Percentiles rank a stretch among this genome's conserved stretches.
These are phyloP conservation scores for Lizonia empirigonia DNA, from an alignment of 2,329 filamentous ascomycete species.

Conservation along the genomic window DNA sequence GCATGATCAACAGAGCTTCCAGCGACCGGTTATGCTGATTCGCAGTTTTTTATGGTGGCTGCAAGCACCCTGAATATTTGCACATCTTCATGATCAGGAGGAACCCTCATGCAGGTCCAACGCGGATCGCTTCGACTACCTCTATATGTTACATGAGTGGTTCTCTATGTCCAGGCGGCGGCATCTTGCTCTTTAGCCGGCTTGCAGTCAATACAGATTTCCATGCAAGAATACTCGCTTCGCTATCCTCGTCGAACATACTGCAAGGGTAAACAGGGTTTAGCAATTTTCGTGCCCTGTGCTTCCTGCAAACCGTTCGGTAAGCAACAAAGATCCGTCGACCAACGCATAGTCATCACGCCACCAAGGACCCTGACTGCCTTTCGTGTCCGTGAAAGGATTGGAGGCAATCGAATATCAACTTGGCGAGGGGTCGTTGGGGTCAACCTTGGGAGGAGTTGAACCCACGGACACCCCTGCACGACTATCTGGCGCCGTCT, in stretches of 20 bases:
- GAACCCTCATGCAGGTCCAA: conserved; percentile 42
- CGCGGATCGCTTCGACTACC: conserved; percentile 27
- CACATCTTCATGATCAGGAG: conserved; percentile 28
- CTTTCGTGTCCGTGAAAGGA: conserved; percentile 20
- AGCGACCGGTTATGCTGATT: conserved; percentile 26
- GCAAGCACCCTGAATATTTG: conserved; percentile 21
- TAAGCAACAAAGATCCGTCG: conserved; percentile 27
- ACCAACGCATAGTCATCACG: conserved; percentile 28
- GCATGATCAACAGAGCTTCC: conserved; percentile 20
- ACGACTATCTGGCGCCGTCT: conserved; percentile 30
- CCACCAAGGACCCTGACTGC: conserved; percentile 13
- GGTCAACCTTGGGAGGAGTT: conserved; percentile 33
- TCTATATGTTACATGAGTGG: conserved; percentile 3
- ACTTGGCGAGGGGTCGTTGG: conserved; percentile 27
- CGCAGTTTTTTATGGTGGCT: conserved; percentile 35
- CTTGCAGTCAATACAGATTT: conserved; percentile 22
- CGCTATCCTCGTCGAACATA: conserved; percentile 19
- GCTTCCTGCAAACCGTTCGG: conserved; percentile 37
- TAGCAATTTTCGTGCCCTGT: conserved; percentile 27
- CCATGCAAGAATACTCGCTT: conserved; percentile 25
- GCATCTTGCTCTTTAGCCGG: conserved; percentile 34
- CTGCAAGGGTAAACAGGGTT: conserved; percentile 22
- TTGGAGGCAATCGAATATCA: conserved; percentile 35
- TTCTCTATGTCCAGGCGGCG: conserved; percentile 21
- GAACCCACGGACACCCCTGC: conserved; percentile 33